Base-by-base conservation (phyloP, 2,329 filamentous ascomycete species). In the Tolypocladium nubicola region DNA sequence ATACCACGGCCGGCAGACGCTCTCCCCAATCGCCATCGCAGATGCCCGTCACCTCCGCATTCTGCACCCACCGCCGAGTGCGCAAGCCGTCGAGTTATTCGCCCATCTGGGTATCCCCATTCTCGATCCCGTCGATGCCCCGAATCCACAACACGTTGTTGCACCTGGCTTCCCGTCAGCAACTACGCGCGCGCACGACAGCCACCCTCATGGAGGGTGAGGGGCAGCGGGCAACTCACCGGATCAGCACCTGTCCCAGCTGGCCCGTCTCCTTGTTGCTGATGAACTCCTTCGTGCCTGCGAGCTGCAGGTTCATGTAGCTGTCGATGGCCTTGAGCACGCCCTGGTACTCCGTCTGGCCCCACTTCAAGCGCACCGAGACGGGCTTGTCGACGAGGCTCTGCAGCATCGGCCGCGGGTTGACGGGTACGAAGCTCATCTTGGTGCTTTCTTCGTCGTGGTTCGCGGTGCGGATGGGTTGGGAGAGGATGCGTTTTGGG, bases 301-400 rank as follows among this genome's bases (percentile, higher is more conserved):
- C 85, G 62, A 99, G 83, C 76, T 97, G 91, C 62, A 99, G 86
- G 78, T 99, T 99, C 93, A 99, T 97, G 79, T 99, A 99, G 70
- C 89, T 91, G 77, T 99, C 94, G 69, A 96, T 89, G 67, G 88
- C 93, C 69, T 96, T 89, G 61, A 99, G 84, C 63, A 84, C 84
- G 71, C 94, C 94, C 73, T 93, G 95, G 83, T 99, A 99, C 74
- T 99, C 94, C 59, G 90, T 94, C 75, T 97, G 87, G 66, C 90
- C 91, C 94, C 94, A 99, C 82, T 99, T 99, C 63, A 99, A 83
- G 67, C 92, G 90, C 62, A 99, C 88, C 62, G 92, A 80, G 69
- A 99, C 86, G 68, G 93, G 84, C 73, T 95, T 89, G 78, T 95
- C 89, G 75, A 99, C 88, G 62, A 97, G 86, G 70, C 86, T 86